Evolutionary conservation across 441 rosid species (phyloP), one percentile per base, ranked within the genome.

Genomic region (Metrosideros polymorpha): DNA sequence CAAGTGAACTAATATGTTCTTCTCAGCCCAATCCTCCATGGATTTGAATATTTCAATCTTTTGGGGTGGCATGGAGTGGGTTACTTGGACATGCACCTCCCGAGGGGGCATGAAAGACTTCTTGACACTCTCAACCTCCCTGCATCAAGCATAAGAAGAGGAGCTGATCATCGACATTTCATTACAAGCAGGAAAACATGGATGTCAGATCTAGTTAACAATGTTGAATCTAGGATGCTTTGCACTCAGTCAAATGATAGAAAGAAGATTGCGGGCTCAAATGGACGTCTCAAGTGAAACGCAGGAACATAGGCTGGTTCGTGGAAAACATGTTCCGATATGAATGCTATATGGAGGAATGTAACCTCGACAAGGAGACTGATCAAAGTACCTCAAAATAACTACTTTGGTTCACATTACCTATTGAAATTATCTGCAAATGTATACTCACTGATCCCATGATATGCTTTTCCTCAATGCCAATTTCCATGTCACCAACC

Each of bases 31-130:
- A 30, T 51, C 91, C 90, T 97, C 99, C 91, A 97, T 12, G 5
- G 99, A 97, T 89, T 96, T 94, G 79, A 97, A 97, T 87, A 97
- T 94, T 91, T 97, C 98, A 47, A 96, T 89, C 93, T 97, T 96
- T 66, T 95, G 95, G 6, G 98, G 96, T 35, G 97, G 97, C 98
- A 97, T 91, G 50, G 97, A 93, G 87, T 95, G 98, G 54, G 97
- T 90, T 84, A 94, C 96, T 89, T 96, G 97, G 88, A 91, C 91
- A 83, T 95, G 98, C 57, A 91, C 93, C 91, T 96, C 95, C 51
- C 89, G 91, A 24, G 95, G 98, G 43, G 97, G 99, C 61, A 89
- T 92, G 83, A 92, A 96, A 82, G 97, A 93, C 91, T 94, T 97
- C 93, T 94, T 96, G 84, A 91, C 88, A 90, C 82, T 93, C 89